Base-by-base conservation (phyloP, 805 yeast species). In the Ogataea methanolica region DNA sequence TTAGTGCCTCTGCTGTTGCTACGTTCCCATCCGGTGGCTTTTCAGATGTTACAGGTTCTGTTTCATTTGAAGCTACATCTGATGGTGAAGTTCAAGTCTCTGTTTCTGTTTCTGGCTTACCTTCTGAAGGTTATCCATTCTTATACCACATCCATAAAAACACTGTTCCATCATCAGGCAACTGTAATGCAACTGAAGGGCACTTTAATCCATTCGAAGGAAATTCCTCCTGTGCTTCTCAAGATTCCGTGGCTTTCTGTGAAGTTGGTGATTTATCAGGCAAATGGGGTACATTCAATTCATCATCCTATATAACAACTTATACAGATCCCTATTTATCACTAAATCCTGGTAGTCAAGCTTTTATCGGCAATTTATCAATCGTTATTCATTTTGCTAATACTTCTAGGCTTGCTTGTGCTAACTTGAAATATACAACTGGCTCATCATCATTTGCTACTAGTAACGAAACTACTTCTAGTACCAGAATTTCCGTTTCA, bases 371-470 rank as follows among this genome's bases (percentile, higher is more conserved):
- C 44, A 75, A 76, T 16, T 72, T 66, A 53, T 72, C 83, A 4
- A 55, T 78, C 40, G 73, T 72, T 17, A 71, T 80, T 56, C 84
- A 80, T 58, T 72, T 63, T 57, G 72, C 72, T 37, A 73, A 76
- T 57, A 60, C 69, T 41, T 71, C 79, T 36, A 73, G 70, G 52
- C 71, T 79, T 59, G 83, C 85, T 16, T 80, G 85, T 61, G 78
- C 82, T 16, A 75, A 77, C 53, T 76, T 79, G 22, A 44, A 33
- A 19, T 44, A 43, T 38, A 43, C 42, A 12, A 23, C 53, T 21
- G 26, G 46, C 38, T 41, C 47, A 22, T 12, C 40, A 5, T 11
- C 42, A 14, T 43, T 52, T 8, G 36, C 50, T 7, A 23, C 39
- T 2, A 11, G 15, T 31, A 31, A 11, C 5, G 21, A 19, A 19